These are phyloP conservation scores for Acephala macrosclerotiorum DNA, from an alignment of 2,329 filamentous ascomycete species.

Conservation along the genomic window DNA sequence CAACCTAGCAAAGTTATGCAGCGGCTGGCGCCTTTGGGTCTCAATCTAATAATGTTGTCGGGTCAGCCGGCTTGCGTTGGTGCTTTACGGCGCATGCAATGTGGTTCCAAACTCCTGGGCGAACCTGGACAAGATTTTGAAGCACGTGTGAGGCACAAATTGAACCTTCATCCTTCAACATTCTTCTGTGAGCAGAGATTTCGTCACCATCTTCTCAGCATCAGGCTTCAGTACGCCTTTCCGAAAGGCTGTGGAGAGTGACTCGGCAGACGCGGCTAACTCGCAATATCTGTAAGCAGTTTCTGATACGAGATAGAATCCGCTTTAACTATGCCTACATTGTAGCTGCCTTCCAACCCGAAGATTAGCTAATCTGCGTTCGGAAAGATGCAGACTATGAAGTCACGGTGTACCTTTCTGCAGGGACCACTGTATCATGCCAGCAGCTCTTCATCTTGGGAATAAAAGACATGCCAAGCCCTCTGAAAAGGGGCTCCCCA, in stretches of 20 bases:
- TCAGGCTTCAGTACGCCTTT: background rate
- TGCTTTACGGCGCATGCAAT: slow-evolving; percentile 5
- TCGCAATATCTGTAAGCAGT: background rate
- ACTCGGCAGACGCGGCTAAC: background rate
- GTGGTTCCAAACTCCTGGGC: background rate
- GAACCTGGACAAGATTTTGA: background rate
- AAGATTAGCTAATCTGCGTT: slow-evolving; percentile 3
- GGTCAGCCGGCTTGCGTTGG: slow-evolving; percentile 3
- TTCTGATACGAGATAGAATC: slow-evolving; percentile 9
- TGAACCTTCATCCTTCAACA: background rate
- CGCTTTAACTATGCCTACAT: background rate
- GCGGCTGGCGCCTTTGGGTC: background rate
- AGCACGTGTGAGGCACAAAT: background rate
- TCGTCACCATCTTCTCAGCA: background rate
- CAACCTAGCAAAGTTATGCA: background rate
- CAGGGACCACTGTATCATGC: background rate
- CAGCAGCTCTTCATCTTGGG: slow-evolving; percentile 3
- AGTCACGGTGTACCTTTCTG: background rate
- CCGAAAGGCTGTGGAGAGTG: background rate
- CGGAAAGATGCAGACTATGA: background rate
- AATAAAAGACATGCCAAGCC: background rate
- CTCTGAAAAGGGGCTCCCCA: background rate
- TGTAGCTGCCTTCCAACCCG: background rate
- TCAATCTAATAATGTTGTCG: background rate
- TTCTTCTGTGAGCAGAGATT: background rate